These are phyloP conservation scores for Heterobasidion irregulare DNA, from an alignment of 1,284 basidiomycete genomes.

Conservation along the genomic window DNA sequence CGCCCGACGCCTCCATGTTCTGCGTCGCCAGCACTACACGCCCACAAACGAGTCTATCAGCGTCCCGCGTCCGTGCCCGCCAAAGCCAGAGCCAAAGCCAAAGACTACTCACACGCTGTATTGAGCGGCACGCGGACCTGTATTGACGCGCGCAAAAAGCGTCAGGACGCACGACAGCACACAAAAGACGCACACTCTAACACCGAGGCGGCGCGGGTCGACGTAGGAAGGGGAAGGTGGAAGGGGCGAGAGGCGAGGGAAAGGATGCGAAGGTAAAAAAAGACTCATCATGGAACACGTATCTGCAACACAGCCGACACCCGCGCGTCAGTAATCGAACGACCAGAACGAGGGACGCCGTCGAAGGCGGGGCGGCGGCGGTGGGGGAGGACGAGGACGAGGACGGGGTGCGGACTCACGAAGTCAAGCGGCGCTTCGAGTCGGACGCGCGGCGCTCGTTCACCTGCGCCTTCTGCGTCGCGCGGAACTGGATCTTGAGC, in stretches of 20 bases:
- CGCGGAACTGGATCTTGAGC: conserved; percentile 71
- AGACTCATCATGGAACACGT: conserved; percentile 11
- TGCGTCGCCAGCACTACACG: conserved; percentile 73
- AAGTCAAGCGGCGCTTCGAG: conserved; percentile 75
- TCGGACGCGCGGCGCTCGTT: conserved; percentile 77
- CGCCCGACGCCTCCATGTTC: conserved; percentile 74
- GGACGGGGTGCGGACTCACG: conserved; percentile 29
- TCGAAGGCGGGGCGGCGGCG: too few relatives aligned
- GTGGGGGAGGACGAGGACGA: background rate
- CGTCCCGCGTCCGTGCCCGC: too few relatives aligned
- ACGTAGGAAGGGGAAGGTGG: too few relatives aligned
- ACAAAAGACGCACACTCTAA: too few relatives aligned
- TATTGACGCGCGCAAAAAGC: conserved; percentile 20
- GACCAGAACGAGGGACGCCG: background rate
- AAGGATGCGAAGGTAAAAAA: background rate
- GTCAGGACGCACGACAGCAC: conserved; percentile 2
- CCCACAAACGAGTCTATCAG: background rate
- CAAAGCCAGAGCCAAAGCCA: background rate
- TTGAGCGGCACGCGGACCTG: conserved; percentile 89
- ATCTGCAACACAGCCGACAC: conserved; percentile 37
- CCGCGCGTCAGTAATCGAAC: conserved; percentile 20
- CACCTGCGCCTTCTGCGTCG: conserved; percentile 79
- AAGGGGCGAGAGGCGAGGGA: too few relatives aligned
- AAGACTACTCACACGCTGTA: conserved; percentile 59
- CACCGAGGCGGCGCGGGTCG: too few relatives aligned